Percentiles rank a stretch among this genome's conserved stretches.
phyloP scores from a whole-genome alignment of 2,329 filamentous ascomycete genomes.

The Hypoxylon sp. region DNA sequence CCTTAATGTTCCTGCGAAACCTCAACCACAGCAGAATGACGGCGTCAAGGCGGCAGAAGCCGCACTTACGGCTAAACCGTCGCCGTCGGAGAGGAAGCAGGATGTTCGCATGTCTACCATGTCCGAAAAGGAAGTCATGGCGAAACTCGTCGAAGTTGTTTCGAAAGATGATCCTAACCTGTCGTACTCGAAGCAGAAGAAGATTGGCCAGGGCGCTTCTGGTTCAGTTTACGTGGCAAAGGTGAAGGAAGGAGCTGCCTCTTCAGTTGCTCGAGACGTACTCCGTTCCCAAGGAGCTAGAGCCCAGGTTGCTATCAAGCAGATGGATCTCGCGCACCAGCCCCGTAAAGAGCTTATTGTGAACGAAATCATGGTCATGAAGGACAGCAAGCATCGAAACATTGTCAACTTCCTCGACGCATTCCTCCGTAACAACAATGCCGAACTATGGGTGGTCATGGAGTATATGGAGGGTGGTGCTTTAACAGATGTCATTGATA shows the following conservation, averaged over 20 bases:
- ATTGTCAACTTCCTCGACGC: conserved; percentile 99
- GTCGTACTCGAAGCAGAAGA: conserved; percentile 99
- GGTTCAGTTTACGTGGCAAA: conserved; percentile 98
- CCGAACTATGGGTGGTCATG: conserved; percentile 99
- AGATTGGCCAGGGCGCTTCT: conserved; percentile 98
- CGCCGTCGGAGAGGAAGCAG: conserved; percentile 79
- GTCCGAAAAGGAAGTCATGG: conserved; percentile 97
- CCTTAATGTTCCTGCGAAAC: conserved; percentile 80
- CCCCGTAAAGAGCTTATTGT: conserved; percentile 98
- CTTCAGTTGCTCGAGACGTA: conserved; percentile 80
- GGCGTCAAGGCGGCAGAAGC: conserved; percentile 90
- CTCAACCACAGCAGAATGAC: conserved; percentile 66
- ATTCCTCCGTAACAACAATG: conserved; percentile 92
- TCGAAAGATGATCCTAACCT: conserved; percentile 94
- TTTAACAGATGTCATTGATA: conserved; percentile 98
- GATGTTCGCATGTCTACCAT: conserved; percentile 99
- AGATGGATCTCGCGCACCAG: conserved; percentile 98
- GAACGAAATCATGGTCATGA: conserved; percentile 99
- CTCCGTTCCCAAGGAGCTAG: conserved; percentile 82
- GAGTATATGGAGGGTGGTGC: conserved; percentile 99
- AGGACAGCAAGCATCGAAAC: conserved; percentile 97
- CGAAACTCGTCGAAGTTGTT: conserved; percentile 91
- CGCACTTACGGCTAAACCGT: conserved; percentile 85
- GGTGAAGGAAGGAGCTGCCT: conserved; percentile 88
- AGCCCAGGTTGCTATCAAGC: conserved; percentile 97